Evolutionary conservation across 2,329 filamentous ascomycete genomes (phyloP), one percentile per base, ranked within the genome.

Genomic region (Sporothrix mexicana): DNA sequence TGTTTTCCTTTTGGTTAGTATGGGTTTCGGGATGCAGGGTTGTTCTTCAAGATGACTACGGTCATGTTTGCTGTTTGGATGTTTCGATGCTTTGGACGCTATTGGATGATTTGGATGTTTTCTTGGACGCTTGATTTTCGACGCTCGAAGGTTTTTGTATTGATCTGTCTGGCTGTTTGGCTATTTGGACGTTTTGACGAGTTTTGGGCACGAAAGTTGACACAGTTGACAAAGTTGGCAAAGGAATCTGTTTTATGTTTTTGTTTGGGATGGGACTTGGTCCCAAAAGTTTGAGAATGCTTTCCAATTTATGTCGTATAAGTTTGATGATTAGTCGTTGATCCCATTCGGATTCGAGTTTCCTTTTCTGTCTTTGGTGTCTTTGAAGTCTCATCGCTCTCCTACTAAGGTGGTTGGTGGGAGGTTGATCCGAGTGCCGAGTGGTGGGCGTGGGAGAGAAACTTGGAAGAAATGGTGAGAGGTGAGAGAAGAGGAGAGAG

Each of bases 31-130:
- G 36, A 23, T 66, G 61, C 41, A 66, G 4, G 5, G 59, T 41
- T 45, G n/a, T 45, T 66, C 36, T 66, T 25, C 61, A 66, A 25
- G n/a, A 64, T 47, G 41, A 45, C 61, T 13, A 20, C 61, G 61
- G 61, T 45, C 20, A 43, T 62, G 61, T 43, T 66, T 23, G 17
- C 8, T 66, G 30, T 59, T n/a, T 30, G 10, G 12, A 23, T 36
- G 20, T 59, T 59, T 41, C 13, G 13, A 13, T 57, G 55, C 6
- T 20, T 53, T 7, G 17, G n/a, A 47, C 15, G 45, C 13, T 47
- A 13, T 47, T 47, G 30, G 30, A 51, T 51, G 4, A 13, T 15
- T 51, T 15, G 47, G 30, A n/a, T 51, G 51, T 7, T 36, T 36
- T 36, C 13, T 49, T 15, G 47, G 47, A 49, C 5, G 47, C 17